phyloP scores from a whole-genome alignment of 176 grass and related monocot species.

The Musa troglodytarum region DNA sequence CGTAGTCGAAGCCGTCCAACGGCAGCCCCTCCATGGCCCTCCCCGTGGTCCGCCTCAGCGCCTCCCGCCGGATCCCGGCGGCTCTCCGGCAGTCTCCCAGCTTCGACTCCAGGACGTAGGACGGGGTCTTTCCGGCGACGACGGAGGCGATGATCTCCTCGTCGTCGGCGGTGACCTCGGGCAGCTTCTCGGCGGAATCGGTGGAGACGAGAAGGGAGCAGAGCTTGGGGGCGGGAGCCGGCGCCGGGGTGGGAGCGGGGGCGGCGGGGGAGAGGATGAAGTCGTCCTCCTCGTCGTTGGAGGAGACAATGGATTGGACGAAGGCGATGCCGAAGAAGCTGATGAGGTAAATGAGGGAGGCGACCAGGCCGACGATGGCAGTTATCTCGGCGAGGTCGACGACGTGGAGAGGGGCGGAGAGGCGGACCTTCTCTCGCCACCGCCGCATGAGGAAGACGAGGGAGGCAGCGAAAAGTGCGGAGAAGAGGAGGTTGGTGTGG shows the following conservation, averaged over 20 bases:
- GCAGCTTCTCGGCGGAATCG: not conserved
- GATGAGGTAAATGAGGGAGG: slow-evolving; percentile 17
- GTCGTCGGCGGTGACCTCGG: not conserved
- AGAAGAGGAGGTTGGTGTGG: slow-evolving; percentile 13
- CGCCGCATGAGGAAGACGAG: slow-evolving; percentile 10
- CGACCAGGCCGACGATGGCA: slow-evolving; percentile 12
- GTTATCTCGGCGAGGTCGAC: slow-evolving; percentile 2
- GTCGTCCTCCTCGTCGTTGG: slow-evolving; percentile 3
- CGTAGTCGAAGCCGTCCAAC: slow-evolving; percentile 10
- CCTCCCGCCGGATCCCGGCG: slow-evolving; percentile 13
- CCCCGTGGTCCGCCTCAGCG: slow-evolving; percentile 1
- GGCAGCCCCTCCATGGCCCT: slow-evolving; percentile 5
- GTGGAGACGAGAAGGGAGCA: slow-evolving; percentile 1
- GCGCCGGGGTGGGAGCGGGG: not conserved
- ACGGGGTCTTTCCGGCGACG: slow-evolving; percentile 2
- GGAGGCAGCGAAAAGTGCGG: slow-evolving; percentile 7
- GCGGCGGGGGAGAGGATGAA: not conserved
- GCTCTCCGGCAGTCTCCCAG: slow-evolving; percentile 11
- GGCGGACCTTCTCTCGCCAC: slow-evolving; percentile 13
- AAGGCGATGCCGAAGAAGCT: slow-evolving; percentile 14
- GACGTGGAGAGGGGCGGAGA: slow-evolving; percentile 1
- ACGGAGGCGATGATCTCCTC: slow-evolving; percentile 9
- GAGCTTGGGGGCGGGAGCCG: not conserved
- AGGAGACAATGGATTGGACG: slow-evolving; percentile 6
- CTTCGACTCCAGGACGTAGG: slow-evolving; percentile 7